Percentiles rank a stretch among this genome's conserved stretches.
These are phyloP conservation scores for Botrytis pseudocinerea DNA, from an alignment of 2,329 filamentous ascomycete genomes.

Conservation along the genomic window DNA sequence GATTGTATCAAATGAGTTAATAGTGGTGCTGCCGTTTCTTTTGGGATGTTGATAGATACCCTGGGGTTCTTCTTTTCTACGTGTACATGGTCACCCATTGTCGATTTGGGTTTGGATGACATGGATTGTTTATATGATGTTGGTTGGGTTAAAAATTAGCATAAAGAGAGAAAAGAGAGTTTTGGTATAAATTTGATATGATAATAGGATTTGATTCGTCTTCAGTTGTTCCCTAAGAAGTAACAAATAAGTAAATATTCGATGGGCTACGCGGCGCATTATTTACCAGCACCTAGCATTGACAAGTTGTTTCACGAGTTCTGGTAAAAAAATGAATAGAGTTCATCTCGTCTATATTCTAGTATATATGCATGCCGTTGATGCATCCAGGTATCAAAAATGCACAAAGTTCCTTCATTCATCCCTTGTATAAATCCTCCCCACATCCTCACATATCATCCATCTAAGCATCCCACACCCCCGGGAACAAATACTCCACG, in stretches of 20 bases:
- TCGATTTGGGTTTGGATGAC: background rate
- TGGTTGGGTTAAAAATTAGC: background rate
- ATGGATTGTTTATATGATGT: constrained; percentile 3
- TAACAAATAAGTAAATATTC: background rate
- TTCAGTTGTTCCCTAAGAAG: too few relatives aligned
- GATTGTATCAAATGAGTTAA: background rate
- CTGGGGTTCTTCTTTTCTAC: constrained; percentile 14
- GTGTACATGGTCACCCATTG: background rate
- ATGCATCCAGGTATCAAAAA: constrained; percentile 19
- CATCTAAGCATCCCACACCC: constrained; percentile 40
- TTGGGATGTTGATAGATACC: constrained; percentile 18
- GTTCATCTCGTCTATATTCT: background rate
- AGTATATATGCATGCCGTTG: constrained; percentile 6
- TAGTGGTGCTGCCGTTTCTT: constrained; percentile 9
- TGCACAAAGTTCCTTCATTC: background rate
- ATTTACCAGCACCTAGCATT: background rate
- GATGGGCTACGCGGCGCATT: background rate
- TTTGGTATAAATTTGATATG: background rate
- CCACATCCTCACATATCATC: background rate
- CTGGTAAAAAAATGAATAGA: background rate
- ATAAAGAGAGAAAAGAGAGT: background rate
- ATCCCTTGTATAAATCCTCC: background rate
- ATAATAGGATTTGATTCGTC: background rate
- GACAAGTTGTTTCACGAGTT: background rate
- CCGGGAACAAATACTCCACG: constrained; percentile 84